These are phyloP conservation scores for Boeremia exigua DNA, from an alignment of 2,329 filamentous ascomycete species.

Conservation along the genomic window DNA sequence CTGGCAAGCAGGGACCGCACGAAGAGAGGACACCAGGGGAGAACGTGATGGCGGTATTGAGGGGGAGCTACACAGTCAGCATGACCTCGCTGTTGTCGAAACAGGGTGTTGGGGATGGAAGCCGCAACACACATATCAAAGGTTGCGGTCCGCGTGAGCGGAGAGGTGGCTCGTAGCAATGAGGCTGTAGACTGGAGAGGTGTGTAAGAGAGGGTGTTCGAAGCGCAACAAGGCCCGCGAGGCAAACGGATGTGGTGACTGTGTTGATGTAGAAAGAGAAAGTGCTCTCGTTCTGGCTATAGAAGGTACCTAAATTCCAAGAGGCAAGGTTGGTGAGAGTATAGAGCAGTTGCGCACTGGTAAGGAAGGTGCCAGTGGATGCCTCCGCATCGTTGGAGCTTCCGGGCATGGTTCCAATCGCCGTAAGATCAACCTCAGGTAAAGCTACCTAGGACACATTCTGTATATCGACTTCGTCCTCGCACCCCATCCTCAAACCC, in stretches of 20 bases:
- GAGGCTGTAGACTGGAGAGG: conserved; percentile 1
- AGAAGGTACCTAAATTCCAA: no score
- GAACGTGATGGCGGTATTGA: conserved; percentile 20
- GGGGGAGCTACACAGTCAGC: conserved; percentile 1
- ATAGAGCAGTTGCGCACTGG: no score
- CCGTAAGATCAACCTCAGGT: no score
- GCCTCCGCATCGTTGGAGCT: no score
- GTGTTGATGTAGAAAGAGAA: neutral
- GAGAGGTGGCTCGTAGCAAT: conserved; percentile 3
- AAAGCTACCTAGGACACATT: no score
- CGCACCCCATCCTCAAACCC: neutral
- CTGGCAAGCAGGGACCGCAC: conserved; percentile 16
- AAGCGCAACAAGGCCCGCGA: no score
- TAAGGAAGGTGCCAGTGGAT: no score
- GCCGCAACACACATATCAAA: neutral
- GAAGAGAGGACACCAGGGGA: neutral
- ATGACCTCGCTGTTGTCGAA: neutral
- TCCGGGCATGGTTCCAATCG: no score
- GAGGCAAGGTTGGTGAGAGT: no score
- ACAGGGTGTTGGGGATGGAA: neutral
- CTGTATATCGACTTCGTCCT: no score
- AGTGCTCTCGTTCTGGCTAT: no score
- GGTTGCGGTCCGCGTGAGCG: neutral
- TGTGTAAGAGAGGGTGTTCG: neutral
- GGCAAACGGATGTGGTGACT: no score